phyloP scores from a whole-genome alignment of 179 eudicot genomes.

The Carnegiea gigantea region DNA sequence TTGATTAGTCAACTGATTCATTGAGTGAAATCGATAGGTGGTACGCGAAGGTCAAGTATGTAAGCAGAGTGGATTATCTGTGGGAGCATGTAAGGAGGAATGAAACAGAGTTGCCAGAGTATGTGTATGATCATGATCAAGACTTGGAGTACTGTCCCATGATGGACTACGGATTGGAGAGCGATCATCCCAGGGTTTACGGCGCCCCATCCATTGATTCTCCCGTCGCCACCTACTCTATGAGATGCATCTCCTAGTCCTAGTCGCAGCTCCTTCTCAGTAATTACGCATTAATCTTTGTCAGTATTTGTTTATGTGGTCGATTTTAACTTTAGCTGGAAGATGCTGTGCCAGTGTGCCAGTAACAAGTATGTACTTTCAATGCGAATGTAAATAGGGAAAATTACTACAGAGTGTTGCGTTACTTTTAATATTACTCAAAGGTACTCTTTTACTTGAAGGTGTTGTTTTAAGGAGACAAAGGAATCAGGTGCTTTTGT shows the following conservation, averaged over 20 bases:
- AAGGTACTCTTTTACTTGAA: too few relatives aligned
- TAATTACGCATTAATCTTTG: too few relatives aligned
- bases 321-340: too few relatives aligned
- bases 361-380: too few relatives aligned
- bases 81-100: conserved; percentile 63
- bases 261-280: too few relatives aligned
- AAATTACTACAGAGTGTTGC: too few relatives aligned
- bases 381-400: too few relatives aligned
- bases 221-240: conserved; percentile 44
- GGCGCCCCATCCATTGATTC: conserved; percentile 50
- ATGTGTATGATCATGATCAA: conserved; percentile 63
- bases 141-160: conserved; percentile 64
- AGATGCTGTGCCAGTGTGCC: too few relatives aligned
- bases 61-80: conserved; percentile 54
- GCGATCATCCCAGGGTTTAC: conserved; percentile 64
- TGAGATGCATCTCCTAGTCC: conserved; percentile 57
- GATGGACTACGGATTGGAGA: conserved; percentile 69
- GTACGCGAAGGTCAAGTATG: conserved; percentile 56
- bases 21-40: conserved; percentile 31
- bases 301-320: too few relatives aligned
- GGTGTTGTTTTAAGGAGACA: too few relatives aligned
- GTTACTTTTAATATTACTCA: too few relatives aligned
- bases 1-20: not conserved
- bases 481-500: too few relatives aligned
- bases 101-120: conserved; percentile 53